These are phyloP conservation scores for Magnolia changhungtana DNA, from an alignment of 164 flowering plant species.

Conservation along the genomic window DNA sequence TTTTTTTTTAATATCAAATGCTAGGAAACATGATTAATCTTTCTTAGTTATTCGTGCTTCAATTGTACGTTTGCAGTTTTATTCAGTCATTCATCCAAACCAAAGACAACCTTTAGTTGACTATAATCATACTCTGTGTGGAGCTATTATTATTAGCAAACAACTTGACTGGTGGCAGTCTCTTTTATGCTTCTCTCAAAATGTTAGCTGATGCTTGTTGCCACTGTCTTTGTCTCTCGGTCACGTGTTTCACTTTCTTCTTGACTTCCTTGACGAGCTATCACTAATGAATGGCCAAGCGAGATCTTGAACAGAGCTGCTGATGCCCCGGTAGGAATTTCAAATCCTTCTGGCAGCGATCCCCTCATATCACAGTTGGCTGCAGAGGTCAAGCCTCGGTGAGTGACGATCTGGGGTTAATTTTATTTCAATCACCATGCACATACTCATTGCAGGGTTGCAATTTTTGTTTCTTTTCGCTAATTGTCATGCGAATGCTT, in stretches of 20 bases:
- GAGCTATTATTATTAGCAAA: neutral
- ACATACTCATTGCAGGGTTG: neutral
- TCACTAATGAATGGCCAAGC: constrained; percentile 96
- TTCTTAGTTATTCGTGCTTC: neutral
- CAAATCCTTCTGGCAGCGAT: constrained; percentile 53
- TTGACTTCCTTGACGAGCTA: constrained; percentile 53
- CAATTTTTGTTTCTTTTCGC: neutral
- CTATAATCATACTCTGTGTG: neutral
- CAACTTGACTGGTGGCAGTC: neutral
- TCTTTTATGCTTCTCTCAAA: neutral
- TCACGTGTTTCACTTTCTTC: neutral
- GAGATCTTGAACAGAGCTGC: constrained; percentile 62
- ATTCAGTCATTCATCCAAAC: too few relatives aligned
- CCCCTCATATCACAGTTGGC: constrained; percentile 66
- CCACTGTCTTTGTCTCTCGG: neutral
- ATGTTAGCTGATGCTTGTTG: neutral
- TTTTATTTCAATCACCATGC: neutral
- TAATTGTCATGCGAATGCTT: too few relatives aligned
- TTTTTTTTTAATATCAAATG: too few relatives aligned
- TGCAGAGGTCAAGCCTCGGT: constrained; percentile 94
- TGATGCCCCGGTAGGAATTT: constrained; percentile 53
- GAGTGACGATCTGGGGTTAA: constrained; percentile 17
- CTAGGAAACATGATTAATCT: too few relatives aligned
- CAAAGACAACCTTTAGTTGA: neutral
- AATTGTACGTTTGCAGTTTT: neutral